Percentiles rank a stretch among this genome's conserved stretches.
Evolutionary conservation across 495 filamentous ascomycete genomes (phyloP).

Genomic region (Rhypophila decipiens): DNA sequence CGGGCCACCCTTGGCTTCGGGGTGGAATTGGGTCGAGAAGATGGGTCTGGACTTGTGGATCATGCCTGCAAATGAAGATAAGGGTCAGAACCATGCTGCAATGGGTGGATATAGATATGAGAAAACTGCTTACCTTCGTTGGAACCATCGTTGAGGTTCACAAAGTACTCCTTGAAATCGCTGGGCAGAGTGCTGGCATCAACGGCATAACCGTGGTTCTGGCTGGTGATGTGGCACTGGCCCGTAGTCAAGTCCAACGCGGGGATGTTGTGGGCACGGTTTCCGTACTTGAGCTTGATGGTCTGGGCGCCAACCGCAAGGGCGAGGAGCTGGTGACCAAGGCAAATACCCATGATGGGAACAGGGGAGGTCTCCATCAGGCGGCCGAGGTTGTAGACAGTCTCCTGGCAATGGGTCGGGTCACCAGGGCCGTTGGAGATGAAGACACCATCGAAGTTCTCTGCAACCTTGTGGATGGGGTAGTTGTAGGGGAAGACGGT

Average conservation of each 20-base stretch:
- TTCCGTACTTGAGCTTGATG: constrained; percentile 94
- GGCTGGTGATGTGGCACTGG: constrained; percentile 94
- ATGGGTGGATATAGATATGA: background rate
- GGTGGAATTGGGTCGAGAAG: constrained; percentile 97
- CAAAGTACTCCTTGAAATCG: constrained; percentile 96
- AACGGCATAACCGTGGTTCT: constrained; percentile 98
- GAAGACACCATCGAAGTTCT: constrained; percentile 97
- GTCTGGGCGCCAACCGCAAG: constrained; percentile 79
- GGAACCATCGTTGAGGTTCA: constrained; percentile 91
- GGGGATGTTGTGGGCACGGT: constrained; percentile 97
- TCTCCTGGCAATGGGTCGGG: constrained; percentile 89
- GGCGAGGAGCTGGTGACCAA: constrained; percentile 84
- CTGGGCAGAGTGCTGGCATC: constrained; percentile 73
- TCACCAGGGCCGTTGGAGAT: constrained; percentile 97
- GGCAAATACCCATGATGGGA: constrained; percentile 94
- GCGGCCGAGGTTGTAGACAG: constrained; percentile 80
- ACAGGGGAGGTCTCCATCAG: constrained; percentile 86
- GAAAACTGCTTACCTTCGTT: constrained; percentile 63
- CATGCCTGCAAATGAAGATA: constrained; percentile 48
- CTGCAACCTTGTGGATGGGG: constrained; percentile 94
- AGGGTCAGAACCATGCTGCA: constrained; percentile 5
- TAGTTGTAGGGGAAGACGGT: constrained; percentile 95
- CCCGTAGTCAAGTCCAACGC: constrained; percentile 90
- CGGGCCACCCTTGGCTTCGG: constrained; percentile 93
- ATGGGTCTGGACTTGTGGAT: constrained; percentile 94